Evolutionary conservation across 2,329 filamentous ascomycete species (phyloP), one percentile per base, ranked within the genome.

Genomic region (Didymosphaeria variabile): DNA sequence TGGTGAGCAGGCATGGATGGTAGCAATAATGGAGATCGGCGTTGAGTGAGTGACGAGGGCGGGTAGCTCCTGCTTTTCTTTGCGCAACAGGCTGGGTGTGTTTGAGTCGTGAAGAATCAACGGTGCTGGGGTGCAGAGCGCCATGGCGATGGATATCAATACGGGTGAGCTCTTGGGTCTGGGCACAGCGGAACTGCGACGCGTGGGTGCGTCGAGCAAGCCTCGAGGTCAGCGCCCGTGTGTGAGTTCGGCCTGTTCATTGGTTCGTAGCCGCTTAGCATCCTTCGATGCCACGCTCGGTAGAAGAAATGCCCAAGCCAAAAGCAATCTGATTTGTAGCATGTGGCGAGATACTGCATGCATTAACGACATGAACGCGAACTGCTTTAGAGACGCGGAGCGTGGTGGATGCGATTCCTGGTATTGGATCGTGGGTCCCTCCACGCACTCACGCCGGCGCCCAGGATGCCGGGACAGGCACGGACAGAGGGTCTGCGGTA

Each of bases 401-500:
- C 51, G 38, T 44, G 52, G 17, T 34, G 23, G 26, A 34, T 55
- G 40, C 12, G 23, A 32, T 44, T 34, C 29, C 40, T 46, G n/a
- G 26, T 38, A 55, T 46, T 55, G 40, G 40, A 46, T 34, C 23
- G 38, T 45, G 38, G 40, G 40, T 19, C 52, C n/a, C 29, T 46
- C 38, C 38, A 40, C 38, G 15, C n/a, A 4, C 38, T n/a, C 38
- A 7, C 23, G 40, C 52, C 29, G n/a, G 40, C 29, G 52, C 52
- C 52, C 52, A 40, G 38, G 26, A 55, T 32, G n/a, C 38, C 19
- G 52, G 52, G 52, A 31, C 52, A 45, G 21, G 38, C 26, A 55
- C 38, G 40, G 52, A 21, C 52, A 21, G 5, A 34, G 40, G 32
- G 31, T 26, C 31, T 36, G 49, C 13, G 12, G 10, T 5, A 9